These are phyloP conservation scores for Phytophthora pseudosyringae DNA, from an alignment of 352 stramenopile species.

Conservation along the genomic window DNA sequence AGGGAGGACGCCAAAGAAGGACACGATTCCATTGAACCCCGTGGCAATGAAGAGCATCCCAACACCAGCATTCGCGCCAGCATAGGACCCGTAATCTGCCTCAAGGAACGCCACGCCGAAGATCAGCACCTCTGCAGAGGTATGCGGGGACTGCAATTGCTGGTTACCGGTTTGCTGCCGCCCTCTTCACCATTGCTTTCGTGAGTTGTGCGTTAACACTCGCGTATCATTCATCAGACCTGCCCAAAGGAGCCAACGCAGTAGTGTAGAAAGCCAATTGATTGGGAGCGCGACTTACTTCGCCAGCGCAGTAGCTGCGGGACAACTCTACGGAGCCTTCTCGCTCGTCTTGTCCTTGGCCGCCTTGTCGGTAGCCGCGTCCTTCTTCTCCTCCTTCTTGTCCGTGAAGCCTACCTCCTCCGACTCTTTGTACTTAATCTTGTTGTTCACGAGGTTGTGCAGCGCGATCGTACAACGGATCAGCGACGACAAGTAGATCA, in stretches of 20 bases:
- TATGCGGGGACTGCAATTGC: too few relatives aligned
- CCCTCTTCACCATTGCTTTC: too few relatives aligned
- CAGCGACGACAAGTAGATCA: conserved; percentile 97
- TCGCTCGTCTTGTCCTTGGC: conserved; percentile 54
- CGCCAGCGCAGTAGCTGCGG: conserved; percentile 18
- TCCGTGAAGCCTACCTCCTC: conserved; percentile 77
- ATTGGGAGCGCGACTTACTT: conserved; percentile 30
- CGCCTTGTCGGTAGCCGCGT: conserved; percentile 37
- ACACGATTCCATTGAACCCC: too few relatives aligned
- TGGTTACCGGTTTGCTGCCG: too few relatives aligned
- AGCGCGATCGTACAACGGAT: conserved; percentile 98
- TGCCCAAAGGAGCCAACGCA: background rate
- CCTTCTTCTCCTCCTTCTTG: conserved; percentile 77
- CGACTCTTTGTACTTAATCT: conserved; percentile 96
- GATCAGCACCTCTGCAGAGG: too few relatives aligned
- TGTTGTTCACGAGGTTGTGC: conserved; percentile 99
- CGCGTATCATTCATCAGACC: too few relatives aligned
- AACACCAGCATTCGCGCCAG: too few relatives aligned
- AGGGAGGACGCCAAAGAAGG: conserved; percentile 39
- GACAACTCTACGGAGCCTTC: conserved; percentile 51
- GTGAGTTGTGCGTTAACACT: too few relatives aligned
- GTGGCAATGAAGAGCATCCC: too few relatives aligned
- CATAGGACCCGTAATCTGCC: too few relatives aligned
- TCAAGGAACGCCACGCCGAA: too few relatives aligned
- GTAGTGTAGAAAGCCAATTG: conserved; percentile 28